phyloP scores from a whole-genome alignment of 1,284 basidiomycete genomes.

The Abortiporus biennis region DNA sequence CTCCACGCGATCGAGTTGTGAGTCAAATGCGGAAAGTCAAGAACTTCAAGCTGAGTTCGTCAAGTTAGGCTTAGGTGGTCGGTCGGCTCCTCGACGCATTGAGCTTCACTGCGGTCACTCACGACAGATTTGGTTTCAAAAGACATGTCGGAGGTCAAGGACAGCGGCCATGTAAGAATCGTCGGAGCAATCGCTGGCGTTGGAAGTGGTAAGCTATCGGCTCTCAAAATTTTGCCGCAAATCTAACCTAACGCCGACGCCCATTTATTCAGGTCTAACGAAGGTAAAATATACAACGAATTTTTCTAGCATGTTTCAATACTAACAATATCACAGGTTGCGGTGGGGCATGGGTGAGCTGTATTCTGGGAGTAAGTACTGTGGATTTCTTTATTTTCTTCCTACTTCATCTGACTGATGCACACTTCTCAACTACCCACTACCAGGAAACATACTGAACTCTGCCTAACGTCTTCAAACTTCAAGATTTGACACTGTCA shows the following conservation, averaged over 20 bases:
- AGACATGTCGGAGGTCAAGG: constrained; percentile 4
- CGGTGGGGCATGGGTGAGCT: constrained; percentile 60
- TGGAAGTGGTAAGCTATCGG: constrained; percentile 44
- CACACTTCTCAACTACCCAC: background rate
- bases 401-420: background rate
- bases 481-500: constrained; percentile 67
- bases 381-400: background rate
- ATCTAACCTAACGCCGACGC: too few species aligned
- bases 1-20: too few species aligned
- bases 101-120: too few species aligned
- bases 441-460: background rate
- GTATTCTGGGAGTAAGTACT: too few species aligned
- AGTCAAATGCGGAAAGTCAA: too few species aligned
- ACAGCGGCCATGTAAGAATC: constrained; percentile 37
- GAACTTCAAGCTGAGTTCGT: too few species aligned
- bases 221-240: background rate
- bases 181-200: constrained; percentile 57
- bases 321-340: constrained; percentile 36
- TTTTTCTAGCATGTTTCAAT: background rate
- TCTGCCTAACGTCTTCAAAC: background rate
- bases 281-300: constrained; percentile 40
- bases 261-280: constrained; percentile 39
- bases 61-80: too few species aligned
- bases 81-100: too few species aligned
- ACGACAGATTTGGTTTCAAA: too few species aligned